Base-by-base conservation (phyloP, 371 early-diverging fungal species). In the Mucor velutinosus region DNA sequence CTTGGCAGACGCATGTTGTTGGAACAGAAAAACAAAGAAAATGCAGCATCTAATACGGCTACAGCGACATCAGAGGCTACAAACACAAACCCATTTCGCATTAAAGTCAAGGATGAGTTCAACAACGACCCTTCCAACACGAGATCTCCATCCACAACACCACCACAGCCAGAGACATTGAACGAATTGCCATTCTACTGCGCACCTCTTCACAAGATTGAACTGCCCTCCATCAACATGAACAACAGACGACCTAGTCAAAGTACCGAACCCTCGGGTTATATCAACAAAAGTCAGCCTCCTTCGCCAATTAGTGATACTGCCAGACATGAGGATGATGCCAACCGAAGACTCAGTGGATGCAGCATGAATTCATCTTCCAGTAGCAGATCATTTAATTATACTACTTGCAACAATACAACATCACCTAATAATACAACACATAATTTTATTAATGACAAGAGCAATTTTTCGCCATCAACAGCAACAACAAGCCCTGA, bases 141-240 rank as follows among this genome's bases (percentile, higher is more conserved):
- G 11, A 53, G 49, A 39, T 21, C 15, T 27, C 29, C 27, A 53
- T 53, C 53, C 0, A 53, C 14, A 23, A 14, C 27, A 11, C 21
- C 35, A 30, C 23, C 55, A 11, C 29, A 63, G 25, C 14, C 51
- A 53, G 55, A 37, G n/a, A 64, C 72, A n/a, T 53, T 76, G 5
- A 70, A 76, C 6, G 78, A 81, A 45, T 61, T 81, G 25, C 81
- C 81, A 15, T 81, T 81, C 30, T 81, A 81, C 62, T 78, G 72
- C 51, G 76, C 70, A n/a, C 69, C 78, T 14, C 77, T 76, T 21
- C 77, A 79, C 53, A 82, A 67, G 30, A 62, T 62, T 11, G 72
- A 74, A 39, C 58, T 79, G 35, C 75, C 77, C 25, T 73, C 77
- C 3, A 77, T 76, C 45, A 39, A 68, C 19, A 23, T 65, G 58